Conservation (phyloP, 768 basidiomycete genomes). For the Thelephora ganbajun region DNA sequence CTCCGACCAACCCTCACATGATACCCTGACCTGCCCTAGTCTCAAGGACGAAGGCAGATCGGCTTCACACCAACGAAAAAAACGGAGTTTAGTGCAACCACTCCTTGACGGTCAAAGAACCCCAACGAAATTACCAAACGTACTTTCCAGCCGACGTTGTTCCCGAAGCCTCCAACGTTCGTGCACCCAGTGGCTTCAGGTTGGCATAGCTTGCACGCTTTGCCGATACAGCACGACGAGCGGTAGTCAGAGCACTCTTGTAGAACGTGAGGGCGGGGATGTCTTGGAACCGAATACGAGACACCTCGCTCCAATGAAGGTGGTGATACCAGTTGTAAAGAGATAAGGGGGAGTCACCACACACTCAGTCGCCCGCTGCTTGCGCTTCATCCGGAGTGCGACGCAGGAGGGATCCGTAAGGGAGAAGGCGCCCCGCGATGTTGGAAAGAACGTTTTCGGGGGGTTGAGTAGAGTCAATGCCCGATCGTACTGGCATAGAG, state of each 20-base stretch:
- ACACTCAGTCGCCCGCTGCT: too few relatives aligned
- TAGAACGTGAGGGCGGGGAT: constrained; percentile 78
- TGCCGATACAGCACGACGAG: constrained; percentile 70
- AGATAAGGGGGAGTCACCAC: too few relatives aligned
- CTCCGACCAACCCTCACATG: constrained; percentile 82
- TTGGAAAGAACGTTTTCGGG: too few relatives aligned
- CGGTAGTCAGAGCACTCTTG: constrained; percentile 43
- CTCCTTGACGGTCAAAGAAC: not conserved
- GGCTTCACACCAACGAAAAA: constrained; percentile 56
- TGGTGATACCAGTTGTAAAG: too few relatives aligned
- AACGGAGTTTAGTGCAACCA: not conserved
- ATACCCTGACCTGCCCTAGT: constrained; percentile 75
- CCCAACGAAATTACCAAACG: too few relatives aligned
- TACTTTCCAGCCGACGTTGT: constrained; percentile 87
- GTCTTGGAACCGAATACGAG: constrained; percentile 54
- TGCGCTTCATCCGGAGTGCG: too few relatives aligned
- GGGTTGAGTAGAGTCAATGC: too few relatives aligned
- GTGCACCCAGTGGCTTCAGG: constrained; percentile 80
- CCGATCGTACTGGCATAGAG: too few relatives aligned
- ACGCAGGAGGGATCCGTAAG: too few relatives aligned
- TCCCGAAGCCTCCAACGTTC: constrained; percentile 64
- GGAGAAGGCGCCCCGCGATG: too few relatives aligned
- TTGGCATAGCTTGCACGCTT: constrained; percentile 59
- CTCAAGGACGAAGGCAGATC: constrained; percentile 75
- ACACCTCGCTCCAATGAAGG: too few relatives aligned